Percentiles rank a stretch among this genome's conserved stretches.
Evolutionary conservation across 2,329 filamentous ascomycete species (phyloP).

Genomic region (Paecilomyces niveus): DNA sequence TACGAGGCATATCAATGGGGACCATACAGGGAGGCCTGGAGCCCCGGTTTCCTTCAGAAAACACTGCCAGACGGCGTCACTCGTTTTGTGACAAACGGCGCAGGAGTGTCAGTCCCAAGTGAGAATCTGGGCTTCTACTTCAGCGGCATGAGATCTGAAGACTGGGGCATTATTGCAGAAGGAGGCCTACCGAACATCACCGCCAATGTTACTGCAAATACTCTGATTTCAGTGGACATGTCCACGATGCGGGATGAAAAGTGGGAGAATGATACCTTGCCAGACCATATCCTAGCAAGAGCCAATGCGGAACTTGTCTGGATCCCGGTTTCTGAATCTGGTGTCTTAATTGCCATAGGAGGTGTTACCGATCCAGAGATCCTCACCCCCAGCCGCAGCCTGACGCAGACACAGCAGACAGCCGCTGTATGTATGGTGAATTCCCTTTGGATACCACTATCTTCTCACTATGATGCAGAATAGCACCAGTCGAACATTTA

Average conservation of each 20-base stretch:
- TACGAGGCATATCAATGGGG: conserved; percentile 53
- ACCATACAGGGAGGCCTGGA: conserved; percentile 35
- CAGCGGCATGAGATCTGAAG: conserved; percentile 51
- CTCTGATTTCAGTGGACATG: conserved; percentile 58
- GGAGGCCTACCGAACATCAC: conserved; percentile 27
- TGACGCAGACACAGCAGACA: conserved; percentile 4
- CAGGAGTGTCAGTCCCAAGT: conserved; percentile 56
- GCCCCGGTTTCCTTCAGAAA: conserved; percentile 35
- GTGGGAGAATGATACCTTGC: conserved; percentile 55
- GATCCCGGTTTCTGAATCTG: conserved; percentile 36
- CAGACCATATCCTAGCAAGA: conserved; percentile 44
- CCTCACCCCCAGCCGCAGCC: conserved; percentile 4
- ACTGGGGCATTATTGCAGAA: conserved; percentile 45
- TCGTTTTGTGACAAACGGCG: conserved; percentile 59
- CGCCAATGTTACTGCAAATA: conserved; percentile 49
- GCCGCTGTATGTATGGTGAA: conserved; percentile 13
- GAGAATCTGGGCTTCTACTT: conserved; percentile 69
- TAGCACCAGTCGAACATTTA: conserved; percentile 24
- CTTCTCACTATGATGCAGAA: conserved; percentile 6
- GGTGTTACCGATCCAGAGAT: conserved; percentile 23
- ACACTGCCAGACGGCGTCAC: conserved; percentile 45
- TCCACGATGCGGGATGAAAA: conserved; percentile 39
- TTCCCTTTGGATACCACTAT: background rate
- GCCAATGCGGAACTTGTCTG: conserved; percentile 62
- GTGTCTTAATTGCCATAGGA: conserved; percentile 32